A percentile compares a stretch with the other conserved stretches of the same genome.
Evolutionary conservation across 805 yeast genomes (phyloP).

Genomic region (Ogataea neopini): DNA sequence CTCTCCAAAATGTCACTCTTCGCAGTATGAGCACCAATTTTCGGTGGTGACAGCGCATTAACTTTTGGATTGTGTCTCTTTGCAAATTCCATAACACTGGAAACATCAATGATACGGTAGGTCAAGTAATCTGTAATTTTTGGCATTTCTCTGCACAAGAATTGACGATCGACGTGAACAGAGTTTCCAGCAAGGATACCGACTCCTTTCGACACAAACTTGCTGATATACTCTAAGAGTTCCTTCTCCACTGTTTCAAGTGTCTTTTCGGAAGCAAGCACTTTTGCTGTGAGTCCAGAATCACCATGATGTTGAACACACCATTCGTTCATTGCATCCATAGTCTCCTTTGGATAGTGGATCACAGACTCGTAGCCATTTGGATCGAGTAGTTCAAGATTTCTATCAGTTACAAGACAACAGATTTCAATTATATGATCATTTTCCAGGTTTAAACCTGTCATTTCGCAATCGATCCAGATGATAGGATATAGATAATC

Average conservation of each 20-base stretch:
- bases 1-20: constrained; percentile 85
- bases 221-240: constrained; percentile 59
- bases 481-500: constrained; percentile 49
- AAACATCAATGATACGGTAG: constrained; percentile 88
- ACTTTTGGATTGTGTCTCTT: constrained; percentile 72
- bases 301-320: constrained; percentile 78
- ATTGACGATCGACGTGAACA: constrained; percentile 86
- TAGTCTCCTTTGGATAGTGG: constrained; percentile 57
- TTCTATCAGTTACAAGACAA: constrained; percentile 84
- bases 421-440: constrained; percentile 92
- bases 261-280: constrained; percentile 55
- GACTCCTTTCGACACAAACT: constrained; percentile 50
- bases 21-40: constrained; percentile 81
- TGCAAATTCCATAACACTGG: constrained; percentile 80
- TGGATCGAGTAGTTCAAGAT: constrained; percentile 67
- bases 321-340: constrained; percentile 87
- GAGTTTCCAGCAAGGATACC: constrained; percentile 91
- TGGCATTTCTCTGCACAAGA: constrained; percentile 84
- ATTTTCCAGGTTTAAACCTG: constrained; percentile 79
- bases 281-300: constrained; percentile 75
- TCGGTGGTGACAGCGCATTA: constrained; percentile 57
- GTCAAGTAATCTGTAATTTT: constrained; percentile 55
- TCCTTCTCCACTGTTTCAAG: constrained; percentile 64
- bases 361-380: constrained; percentile 81
- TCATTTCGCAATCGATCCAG: constrained; percentile 99